Percentiles rank a stretch among this genome's conserved stretches.
phyloP scores from a whole-genome alignment of 345 rosid genomes.

The Eucalyptus cloeziana region DNA sequence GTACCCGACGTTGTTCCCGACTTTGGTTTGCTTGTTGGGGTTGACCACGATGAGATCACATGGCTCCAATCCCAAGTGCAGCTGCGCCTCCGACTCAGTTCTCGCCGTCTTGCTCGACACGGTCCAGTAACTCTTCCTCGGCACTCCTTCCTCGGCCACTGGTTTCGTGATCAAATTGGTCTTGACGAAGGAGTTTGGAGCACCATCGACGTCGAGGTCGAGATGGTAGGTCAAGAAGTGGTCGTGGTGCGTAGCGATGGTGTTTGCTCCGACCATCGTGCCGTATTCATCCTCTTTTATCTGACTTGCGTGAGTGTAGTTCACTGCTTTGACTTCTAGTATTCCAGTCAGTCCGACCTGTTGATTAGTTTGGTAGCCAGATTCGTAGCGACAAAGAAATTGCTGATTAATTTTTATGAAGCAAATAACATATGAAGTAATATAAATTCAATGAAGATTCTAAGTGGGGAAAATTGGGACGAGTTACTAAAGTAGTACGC shows the following conservation, averaged over 20 bases:
- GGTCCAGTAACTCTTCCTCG: slow-evolving; percentile 64
- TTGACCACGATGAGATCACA: slow-evolving; percentile 44
- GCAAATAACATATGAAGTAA: neutral
- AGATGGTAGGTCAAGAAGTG: slow-evolving; percentile 64
- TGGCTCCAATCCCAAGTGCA: slow-evolving; percentile 37
- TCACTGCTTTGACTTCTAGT: slow-evolving; percentile 38
- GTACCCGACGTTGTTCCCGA: slow-evolving; percentile 63
- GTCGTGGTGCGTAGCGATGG: slow-evolving; percentile 68
- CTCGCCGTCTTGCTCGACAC: slow-evolving; percentile 48
- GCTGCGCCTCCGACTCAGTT: slow-evolving; percentile 52
- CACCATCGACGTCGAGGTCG: slow-evolving; percentile 71
- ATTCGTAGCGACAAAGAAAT: neutral
- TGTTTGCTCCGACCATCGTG: slow-evolving; percentile 44
- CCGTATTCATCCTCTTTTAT: slow-evolving; percentile 28
- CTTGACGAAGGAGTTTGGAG: slow-evolving; percentile 51
- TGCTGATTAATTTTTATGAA: neutral
- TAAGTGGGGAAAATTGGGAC: neutral
- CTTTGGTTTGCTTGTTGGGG: slow-evolving; percentile 40
- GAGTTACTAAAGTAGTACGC: neutral
- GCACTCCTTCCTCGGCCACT: slow-evolving; percentile 12
- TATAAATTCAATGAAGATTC: neutral
- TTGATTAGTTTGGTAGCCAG: neutral
- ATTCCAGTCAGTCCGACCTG: slow-evolving; percentile 63
- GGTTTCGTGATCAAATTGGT: slow-evolving; percentile 23
- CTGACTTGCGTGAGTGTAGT: slow-evolving; percentile 28